Conservation (phyloP, 2,329 filamentous ascomycete genomes). For the Phaeosphaeria sp. region DNA sequence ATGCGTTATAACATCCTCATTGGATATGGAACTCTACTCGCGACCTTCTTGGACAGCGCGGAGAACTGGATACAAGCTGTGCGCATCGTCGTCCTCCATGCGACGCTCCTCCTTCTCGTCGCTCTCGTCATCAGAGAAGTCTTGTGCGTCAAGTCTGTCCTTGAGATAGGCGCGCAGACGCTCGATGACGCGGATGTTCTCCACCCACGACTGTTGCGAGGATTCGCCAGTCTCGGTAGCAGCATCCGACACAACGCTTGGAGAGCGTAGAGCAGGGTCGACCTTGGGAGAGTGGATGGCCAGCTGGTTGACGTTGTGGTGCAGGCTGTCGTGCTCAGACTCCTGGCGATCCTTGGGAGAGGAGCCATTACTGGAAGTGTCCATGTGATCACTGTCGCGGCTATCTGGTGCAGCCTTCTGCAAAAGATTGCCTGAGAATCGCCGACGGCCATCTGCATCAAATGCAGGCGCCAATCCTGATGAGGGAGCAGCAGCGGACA, state of each 20-base stretch:
- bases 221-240: slow-evolving; percentile 43
- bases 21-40: slow-evolving; percentile 30
- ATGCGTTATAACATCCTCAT: slow-evolving; percentile 24
- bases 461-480: slow-evolving; percentile 73
- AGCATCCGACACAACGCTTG: slow-evolving; percentile 46
- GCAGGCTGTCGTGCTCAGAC: slow-evolving; percentile 45
- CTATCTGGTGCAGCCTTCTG: slow-evolving; percentile 54
- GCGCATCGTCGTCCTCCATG: slow-evolving; percentile 48
- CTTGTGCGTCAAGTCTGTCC: slow-evolving; percentile 60
- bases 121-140: slow-evolving; percentile 52
- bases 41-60: slow-evolving; percentile 49
- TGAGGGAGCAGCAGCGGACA: slow-evolving; percentile 67
- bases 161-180: slow-evolving; percentile 64
- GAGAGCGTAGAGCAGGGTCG: slow-evolving; percentile 49
- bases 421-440: slow-evolving; percentile 67
- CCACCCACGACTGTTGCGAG: slow-evolving; percentile 64
- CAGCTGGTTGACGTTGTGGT: slow-evolving; percentile 48
- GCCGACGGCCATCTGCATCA: slow-evolving; percentile 65
- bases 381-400: slow-evolving; percentile 45
- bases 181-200: slow-evolving; percentile 70
- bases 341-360: slow-evolving; percentile 42
- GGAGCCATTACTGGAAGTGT: slow-evolving; percentile 47
- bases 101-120: slow-evolving; percentile 41
- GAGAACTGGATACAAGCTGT: slow-evolving; percentile 50
- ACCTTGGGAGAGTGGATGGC: slow-evolving; percentile 50